Evolutionary conservation across 345 rosid species (phyloP).

Genomic region (Lepidium aucheri): DNA sequence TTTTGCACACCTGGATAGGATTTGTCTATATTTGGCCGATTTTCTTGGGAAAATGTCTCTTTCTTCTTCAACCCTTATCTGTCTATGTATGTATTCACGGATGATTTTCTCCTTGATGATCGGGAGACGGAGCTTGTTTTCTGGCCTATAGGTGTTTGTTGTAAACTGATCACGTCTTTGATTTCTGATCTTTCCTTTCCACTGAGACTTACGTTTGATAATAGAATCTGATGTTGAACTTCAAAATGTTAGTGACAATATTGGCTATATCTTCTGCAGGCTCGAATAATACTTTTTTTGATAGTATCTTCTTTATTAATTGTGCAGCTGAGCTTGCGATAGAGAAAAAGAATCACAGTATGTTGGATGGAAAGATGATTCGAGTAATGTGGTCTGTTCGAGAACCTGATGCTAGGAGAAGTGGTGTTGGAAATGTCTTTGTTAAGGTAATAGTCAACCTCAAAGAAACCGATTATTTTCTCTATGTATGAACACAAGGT

Average conservation of each 20-base stretch:
- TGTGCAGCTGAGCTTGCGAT: slow-evolving; percentile 54
- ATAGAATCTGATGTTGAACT: neutral
- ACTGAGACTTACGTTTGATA: neutral
- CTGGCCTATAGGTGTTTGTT: neutral
- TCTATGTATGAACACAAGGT: neutral
- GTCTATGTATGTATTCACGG: neutral
- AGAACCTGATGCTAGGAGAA: slow-evolving; percentile 62
- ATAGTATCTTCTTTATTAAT: neutral
- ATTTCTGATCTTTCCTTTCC: neutral
- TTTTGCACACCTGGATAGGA: neutral
- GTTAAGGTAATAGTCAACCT: slow-evolving; percentile 44
- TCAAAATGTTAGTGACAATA: neutral
- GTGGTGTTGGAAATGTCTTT: slow-evolving; percentile 62
- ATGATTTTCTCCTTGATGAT: neutral
- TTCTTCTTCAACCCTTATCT: neutral
- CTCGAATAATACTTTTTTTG: neutral
- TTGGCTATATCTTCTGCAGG: neutral
- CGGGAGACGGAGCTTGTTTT: neutral
- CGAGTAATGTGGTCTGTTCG: slow-evolving; percentile 68
- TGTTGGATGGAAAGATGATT: slow-evolving; percentile 53
- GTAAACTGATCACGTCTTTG: neutral
- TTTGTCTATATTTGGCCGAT: neutral
- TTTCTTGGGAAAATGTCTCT: neutral
- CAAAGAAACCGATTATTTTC: neutral
- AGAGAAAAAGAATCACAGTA: slow-evolving; percentile 49